Conservation (phyloP, 257 asterid genomes). For the Solanum bukasovii region DNA sequence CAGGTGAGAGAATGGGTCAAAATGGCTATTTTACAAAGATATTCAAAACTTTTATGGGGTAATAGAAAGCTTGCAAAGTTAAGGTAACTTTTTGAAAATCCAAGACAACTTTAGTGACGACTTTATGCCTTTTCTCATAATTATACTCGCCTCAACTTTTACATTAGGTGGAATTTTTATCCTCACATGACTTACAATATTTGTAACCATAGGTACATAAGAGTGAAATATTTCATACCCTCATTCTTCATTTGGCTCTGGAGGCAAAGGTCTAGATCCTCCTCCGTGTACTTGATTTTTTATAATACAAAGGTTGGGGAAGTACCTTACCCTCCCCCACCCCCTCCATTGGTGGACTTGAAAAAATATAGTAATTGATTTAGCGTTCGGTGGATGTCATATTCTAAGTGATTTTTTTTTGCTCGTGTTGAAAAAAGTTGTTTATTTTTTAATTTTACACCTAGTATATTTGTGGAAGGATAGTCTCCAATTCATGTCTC, state of each 20-base stretch:
- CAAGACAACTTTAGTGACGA: too few species aligned
- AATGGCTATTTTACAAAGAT: too few species aligned
- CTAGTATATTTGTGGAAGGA: background rate
- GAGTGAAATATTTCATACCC: background rate
- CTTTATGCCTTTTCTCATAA: background rate
- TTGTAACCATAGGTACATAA: background rate
- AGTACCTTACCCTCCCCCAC: background rate
- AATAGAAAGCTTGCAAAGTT: too few species aligned
- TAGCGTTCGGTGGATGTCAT: background rate
- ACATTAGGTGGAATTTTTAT: background rate
- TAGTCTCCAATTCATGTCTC: too few species aligned
- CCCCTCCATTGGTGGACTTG: too few species aligned
- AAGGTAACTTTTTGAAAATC: too few species aligned
- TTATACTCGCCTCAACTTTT: too few species aligned
- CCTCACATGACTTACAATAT: background rate
- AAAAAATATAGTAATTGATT: background rate
- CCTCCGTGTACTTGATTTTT: background rate
- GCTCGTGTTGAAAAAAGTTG: too few species aligned
- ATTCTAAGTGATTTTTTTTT: too few species aligned
- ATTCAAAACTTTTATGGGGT: too few species aligned
- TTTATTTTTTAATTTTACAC: too few species aligned
- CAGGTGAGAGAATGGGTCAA: too few species aligned
- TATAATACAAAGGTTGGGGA: background rate
- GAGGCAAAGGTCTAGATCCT: background rate
- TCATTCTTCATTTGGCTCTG: background rate